Conservation (phyloP, 2,329 filamentous ascomycete species). For the Conoideocrella luteorostrata region DNA sequence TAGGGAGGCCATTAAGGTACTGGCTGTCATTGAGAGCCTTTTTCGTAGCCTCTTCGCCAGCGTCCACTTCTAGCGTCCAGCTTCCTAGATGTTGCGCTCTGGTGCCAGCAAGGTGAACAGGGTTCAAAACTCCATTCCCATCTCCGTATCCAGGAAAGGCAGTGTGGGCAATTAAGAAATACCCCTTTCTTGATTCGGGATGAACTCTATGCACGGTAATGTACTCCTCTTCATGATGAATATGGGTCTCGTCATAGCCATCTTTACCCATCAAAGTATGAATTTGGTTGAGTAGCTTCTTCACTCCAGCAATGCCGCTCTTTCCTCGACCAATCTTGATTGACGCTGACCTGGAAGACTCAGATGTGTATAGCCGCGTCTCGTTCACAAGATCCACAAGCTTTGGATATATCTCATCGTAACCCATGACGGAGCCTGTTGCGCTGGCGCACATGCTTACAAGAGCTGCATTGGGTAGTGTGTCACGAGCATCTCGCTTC, state of each 20-base stretch:
- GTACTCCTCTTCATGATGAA: constrained; percentile 94
- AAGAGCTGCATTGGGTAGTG: constrained; percentile 85
- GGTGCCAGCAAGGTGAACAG: constrained; percentile 76
- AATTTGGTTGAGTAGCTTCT: constrained; percentile 89
- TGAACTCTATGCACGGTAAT: constrained; percentile 95
- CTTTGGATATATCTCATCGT: constrained; percentile 91
- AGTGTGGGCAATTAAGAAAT: constrained; percentile 93
- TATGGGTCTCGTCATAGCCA: constrained; percentile 88
- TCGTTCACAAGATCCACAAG: constrained; percentile 92
- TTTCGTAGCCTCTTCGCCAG: constrained; percentile 61
- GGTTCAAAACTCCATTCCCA: constrained; percentile 71
- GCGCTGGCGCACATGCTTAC: constrained; percentile 95
- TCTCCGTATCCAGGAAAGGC: constrained; percentile 88
- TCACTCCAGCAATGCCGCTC: constrained; percentile 81
- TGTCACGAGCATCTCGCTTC: constrained; percentile 90
- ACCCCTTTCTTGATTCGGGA: constrained; percentile 83
- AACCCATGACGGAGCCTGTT: constrained; percentile 94
- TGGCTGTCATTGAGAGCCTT: constrained; percentile 62
- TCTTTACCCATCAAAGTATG: constrained; percentile 95
- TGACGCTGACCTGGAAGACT: constrained; percentile 55
- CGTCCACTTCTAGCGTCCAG: constrained; percentile 87
- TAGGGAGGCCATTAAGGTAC: constrained; percentile 75
- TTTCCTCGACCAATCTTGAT: constrained; percentile 64
- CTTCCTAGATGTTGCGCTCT: constrained; percentile 80
- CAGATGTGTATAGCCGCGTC: constrained; percentile 73